Evolutionary conservation across 371 early-diverging fungal species (phyloP), one percentile per base, ranked within the genome.

Genomic region (Mucor velutinosus): DNA sequence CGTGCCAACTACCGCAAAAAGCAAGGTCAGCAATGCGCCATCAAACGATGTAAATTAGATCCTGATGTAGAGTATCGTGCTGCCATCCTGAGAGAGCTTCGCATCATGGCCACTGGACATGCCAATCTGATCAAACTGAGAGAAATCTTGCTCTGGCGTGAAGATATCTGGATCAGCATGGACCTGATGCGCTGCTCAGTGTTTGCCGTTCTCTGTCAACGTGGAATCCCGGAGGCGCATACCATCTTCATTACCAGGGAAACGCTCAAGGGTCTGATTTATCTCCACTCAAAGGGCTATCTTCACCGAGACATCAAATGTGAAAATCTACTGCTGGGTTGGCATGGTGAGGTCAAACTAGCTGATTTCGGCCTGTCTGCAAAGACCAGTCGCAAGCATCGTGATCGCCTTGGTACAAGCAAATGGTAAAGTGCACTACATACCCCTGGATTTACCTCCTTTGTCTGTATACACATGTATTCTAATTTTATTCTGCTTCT

Each of bases 251-350:
- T 83, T 37, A 67, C 79, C 8, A 67, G 72, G 47, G 74, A 80
- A 60, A 77, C 79, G 10, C 61, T 83, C 27, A 87, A 86, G 25
- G 99, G 97, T 3, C 80, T 99, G 7, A 72, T 79, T 6, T 97
- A 97, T 71, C 84, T 99, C 55, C 99, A 99, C 75, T 72, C 80
- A 23, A 94, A 95, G 71, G 89, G 96, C 57, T 94, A 99, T 25
- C 95, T 99, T 67, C 99, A 99, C 76, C 83, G 99, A 29, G 94
- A 94, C 74, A 89, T 97, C 69, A 97, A 97, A 77, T 95, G 95
- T 60, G 99, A 99, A 73, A 99, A 99, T 74, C 75, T 99, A 61
- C 80, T 99, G 55, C 78, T 99, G 33, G 98, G 96, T 21, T 79
- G 88, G 59, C 87, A 97, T 64, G 97, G 95, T 45, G 92, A 96